These are phyloP conservation scores for Mycena maculata DNA, from an alignment of 768 basidiomycete species.

Conservation along the genomic window DNA sequence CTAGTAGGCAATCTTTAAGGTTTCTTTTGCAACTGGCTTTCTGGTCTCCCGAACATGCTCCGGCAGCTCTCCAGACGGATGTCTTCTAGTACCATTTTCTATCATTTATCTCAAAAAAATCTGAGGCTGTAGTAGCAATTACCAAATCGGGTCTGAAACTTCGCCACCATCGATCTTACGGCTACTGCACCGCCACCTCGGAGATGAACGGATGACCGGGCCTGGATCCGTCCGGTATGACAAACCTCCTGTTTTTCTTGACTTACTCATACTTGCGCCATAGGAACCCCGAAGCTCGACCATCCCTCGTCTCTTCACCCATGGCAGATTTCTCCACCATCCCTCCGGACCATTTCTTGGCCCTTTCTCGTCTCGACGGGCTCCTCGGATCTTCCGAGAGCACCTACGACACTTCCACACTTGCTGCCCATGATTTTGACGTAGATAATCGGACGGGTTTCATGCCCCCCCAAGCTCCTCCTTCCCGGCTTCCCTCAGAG, in stretches of 20 bases:
- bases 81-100: too few relatives aligned
- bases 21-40: too few relatives aligned
- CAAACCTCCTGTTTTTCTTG: constrained; percentile 20
- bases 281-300: neutral
- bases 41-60: too few relatives aligned
- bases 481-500: constrained; percentile 65
- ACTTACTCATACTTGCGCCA: constrained; percentile 18
- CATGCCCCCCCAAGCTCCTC: constrained; percentile 84
- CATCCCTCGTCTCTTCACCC: neutral
- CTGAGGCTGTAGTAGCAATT: too few relatives aligned
- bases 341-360: constrained; percentile 48
- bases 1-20: too few relatives aligned
- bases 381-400: constrained; percentile 39
- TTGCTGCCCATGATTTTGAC: constrained; percentile 90
- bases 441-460: constrained; percentile 93
- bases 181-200: constrained; percentile 17
- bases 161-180: too few relatives aligned
- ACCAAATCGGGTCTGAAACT: too few relatives aligned
- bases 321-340: constrained; percentile 32
- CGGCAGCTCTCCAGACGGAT: too few relatives aligned
- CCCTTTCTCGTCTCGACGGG: constrained; percentile 48
- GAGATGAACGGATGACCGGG: constrained; percentile 14
- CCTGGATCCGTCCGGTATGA: constrained; percentile 16
- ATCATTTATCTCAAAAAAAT: too few relatives aligned
- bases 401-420: constrained; percentile 65